Evolutionary conservation across 176 grass and related monocot genomes (phyloP).

Genomic region (Microstegium vimineum): DNA sequence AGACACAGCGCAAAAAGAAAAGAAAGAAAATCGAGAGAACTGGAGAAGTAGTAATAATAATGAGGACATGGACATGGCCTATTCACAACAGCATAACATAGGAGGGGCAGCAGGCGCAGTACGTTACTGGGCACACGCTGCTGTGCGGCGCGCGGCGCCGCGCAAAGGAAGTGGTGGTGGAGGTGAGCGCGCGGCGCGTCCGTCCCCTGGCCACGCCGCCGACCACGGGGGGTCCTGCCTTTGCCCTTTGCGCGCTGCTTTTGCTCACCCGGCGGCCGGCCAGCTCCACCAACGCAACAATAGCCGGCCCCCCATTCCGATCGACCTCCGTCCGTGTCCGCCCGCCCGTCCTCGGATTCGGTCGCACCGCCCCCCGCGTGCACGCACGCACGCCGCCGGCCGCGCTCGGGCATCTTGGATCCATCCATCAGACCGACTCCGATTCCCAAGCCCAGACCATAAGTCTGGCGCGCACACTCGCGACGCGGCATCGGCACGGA

Average conservation of each 20-base stretch:
- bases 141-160: background rate
- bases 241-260: background rate
- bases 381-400: background rate
- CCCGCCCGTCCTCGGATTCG: background rate
- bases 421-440: too few species aligned
- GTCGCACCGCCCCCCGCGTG: background rate
- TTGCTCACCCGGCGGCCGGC: background rate
- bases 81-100: background rate
- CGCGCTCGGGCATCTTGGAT: background rate
- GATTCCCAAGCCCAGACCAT: too few species aligned
- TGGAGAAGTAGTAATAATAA: too few species aligned
- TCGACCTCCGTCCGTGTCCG: background rate
- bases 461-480: background rate
- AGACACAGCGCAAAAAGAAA: background rate
- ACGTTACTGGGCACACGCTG: background rate
- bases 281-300: background rate
- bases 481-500: background rate
- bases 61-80: background rate
- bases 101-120: too few species aligned
- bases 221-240: background rate
- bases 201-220: background rate
- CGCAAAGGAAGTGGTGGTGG: background rate
- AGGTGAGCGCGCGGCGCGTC: background rate
- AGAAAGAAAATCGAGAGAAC: background rate
- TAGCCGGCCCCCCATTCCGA: background rate